phyloP scores from a whole-genome alignment of 352 stramenopile species.

The Globisporangium cylindrosporum region DNA sequence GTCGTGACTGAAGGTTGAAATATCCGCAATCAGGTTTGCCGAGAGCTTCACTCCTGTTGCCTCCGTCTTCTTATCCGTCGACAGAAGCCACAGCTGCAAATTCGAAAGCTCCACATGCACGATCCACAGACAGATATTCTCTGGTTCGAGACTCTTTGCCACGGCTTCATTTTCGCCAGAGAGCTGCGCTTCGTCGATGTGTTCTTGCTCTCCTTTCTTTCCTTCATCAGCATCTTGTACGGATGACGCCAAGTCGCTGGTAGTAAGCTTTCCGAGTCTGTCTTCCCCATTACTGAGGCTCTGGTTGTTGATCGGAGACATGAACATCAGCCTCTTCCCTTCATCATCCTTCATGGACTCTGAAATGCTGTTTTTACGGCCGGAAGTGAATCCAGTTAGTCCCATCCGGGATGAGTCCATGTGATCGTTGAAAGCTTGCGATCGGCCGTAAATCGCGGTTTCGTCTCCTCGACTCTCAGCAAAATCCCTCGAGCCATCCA shows the following conservation, averaged over 20 bases:
- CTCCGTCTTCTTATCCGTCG: constrained; percentile 57
- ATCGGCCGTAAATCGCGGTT: background rate
- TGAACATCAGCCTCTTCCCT: constrained; percentile 5
- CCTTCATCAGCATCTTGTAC: constrained; percentile 3
- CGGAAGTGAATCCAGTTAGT: background rate
- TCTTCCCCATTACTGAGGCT: background rate
- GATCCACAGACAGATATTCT: constrained; percentile 25
- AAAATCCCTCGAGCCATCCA: constrained; percentile 25
- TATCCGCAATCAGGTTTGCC: constrained; percentile 17
- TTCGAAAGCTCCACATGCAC: constrained; percentile 43
- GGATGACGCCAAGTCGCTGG: constrained; percentile 8
- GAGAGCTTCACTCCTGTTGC: constrained; percentile 54
- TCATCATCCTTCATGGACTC: constrained; percentile 14
- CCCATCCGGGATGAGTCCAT: constrained; percentile 7
- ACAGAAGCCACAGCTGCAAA: constrained; percentile 66
- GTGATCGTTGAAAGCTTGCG: constrained; percentile 2
- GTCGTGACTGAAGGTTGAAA: constrained; percentile 9
- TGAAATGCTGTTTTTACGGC: constrained; percentile 48
- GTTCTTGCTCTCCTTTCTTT: background rate
- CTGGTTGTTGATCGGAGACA: constrained; percentile 7
- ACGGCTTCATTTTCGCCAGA: background rate
- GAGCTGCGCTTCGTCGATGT: background rate
- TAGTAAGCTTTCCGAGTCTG: constrained; percentile 10
- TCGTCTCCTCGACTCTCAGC: constrained; percentile 20
- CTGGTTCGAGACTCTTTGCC: background rate